Conservation (phyloP, 495 filamentous ascomycete species). For the Rostrohypoxylon terebratum region DNA sequence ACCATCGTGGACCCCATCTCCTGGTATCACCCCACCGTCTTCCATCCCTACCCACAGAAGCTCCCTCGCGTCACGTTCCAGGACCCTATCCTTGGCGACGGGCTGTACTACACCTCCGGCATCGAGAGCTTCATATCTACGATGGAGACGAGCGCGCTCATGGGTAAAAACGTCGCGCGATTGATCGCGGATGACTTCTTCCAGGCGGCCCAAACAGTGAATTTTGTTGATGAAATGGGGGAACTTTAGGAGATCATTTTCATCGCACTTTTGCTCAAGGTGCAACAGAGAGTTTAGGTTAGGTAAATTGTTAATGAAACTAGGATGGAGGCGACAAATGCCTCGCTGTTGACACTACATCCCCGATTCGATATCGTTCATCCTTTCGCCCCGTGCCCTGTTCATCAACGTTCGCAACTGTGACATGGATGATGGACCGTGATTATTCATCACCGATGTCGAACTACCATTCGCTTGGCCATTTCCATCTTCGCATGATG, state of each 20-base stretch:
- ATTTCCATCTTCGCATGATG: not conserved
- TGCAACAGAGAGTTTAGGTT: not conserved
- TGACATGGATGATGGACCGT: not conserved
- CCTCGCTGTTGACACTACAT: not conserved
- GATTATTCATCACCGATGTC: not conserved
- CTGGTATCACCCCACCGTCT: constrained; percentile 78
- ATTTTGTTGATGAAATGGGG: not conserved
- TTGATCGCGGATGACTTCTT: constrained; percentile 73
- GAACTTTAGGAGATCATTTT: constrained; percentile 34
- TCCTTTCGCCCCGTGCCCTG: not conserved
- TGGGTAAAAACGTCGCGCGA: constrained; percentile 93
- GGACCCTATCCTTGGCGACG: constrained; percentile 72
- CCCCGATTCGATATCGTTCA: not conserved
- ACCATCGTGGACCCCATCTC: constrained; percentile 65
- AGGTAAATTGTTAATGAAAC: constrained; percentile 1
- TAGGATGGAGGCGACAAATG: not conserved
- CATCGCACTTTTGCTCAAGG: not conserved
- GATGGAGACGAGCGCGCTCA: constrained; percentile 96
- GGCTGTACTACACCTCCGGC: constrained; percentile 89
- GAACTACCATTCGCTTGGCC: not conserved
- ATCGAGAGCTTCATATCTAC: constrained; percentile 97
- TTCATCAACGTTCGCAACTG: not conserved
- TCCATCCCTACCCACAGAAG: constrained; percentile 87
- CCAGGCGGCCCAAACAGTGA: constrained; percentile 18
- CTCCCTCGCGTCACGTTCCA: constrained; percentile 90